Conservation (phyloP, 306 rosid genomes). For the Cercis canadensis region DNA sequence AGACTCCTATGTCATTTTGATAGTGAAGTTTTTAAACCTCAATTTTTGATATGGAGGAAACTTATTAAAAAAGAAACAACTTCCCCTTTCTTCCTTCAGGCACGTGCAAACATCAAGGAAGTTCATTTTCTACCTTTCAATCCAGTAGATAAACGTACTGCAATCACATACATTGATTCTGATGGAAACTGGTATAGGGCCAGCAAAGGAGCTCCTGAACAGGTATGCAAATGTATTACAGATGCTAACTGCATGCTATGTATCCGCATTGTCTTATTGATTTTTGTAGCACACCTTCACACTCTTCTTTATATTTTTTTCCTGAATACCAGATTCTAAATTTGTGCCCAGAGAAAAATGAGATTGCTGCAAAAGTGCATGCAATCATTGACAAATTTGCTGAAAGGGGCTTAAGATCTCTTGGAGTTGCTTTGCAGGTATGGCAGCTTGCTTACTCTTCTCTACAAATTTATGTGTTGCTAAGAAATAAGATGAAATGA, state of each 20-base stretch:
- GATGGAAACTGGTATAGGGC: constrained; percentile 76
- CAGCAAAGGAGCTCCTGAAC: constrained; percentile 95
- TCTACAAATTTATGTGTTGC: constrained; percentile 17
- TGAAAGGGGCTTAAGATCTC: constrained; percentile 88
- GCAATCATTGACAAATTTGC: constrained; percentile 85
- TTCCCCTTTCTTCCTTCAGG: constrained; percentile 47
- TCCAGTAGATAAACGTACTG: constrained; percentile 92
- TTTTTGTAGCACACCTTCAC: constrained; percentile 40
- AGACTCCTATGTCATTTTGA: constrained; percentile 2
- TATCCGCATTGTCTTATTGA: not conserved
- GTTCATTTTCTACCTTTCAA: constrained; percentile 90
- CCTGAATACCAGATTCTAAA: constrained; percentile 63
- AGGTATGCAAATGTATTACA: constrained; percentile 52
- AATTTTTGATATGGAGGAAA: constrained; percentile 23
- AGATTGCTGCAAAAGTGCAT: constrained; percentile 71
- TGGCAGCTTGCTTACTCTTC: constrained; percentile 25
- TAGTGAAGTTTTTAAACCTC: constrained; percentile 16
- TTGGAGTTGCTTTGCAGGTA: constrained; percentile 86
- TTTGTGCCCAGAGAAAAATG: constrained; percentile 67
- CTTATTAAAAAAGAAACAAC: constrained; percentile 29
- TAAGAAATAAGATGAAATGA: constrained; percentile 17
- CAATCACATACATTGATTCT: constrained; percentile 72
- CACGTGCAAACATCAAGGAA: constrained; percentile 77
- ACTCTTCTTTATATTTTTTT: constrained; percentile 16
- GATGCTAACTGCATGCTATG: not conserved